Conservation (phyloP, 202 grass and related monocot species). For the Cymbopogon flexuosus region DNA sequence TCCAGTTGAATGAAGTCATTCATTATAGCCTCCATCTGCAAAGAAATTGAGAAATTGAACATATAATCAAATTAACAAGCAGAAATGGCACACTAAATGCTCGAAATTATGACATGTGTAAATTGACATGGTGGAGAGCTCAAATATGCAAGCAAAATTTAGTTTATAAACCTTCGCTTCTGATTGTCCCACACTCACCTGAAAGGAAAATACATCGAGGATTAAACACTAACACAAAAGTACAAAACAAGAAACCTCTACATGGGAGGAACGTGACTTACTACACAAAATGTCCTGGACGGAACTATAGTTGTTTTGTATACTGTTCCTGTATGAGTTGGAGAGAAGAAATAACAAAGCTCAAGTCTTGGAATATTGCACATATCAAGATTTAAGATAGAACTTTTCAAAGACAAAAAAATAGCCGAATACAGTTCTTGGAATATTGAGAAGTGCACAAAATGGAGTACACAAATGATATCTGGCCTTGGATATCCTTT, state of each 20-base stretch:
- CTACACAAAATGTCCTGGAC: constrained; percentile 94
- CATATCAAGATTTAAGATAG: not conserved
- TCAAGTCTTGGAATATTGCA: not conserved
- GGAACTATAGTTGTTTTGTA: constrained; percentile 90
- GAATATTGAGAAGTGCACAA: not conserved
- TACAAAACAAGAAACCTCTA: constrained; percentile 16
- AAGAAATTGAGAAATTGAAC: not conserved
- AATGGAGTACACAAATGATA: not conserved
- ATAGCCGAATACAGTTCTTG: not conserved
- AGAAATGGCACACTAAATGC: not conserved
- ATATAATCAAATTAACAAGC: not conserved
- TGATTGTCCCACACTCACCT: constrained; percentile 94
- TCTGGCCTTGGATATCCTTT: not conserved
- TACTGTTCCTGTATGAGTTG: constrained; percentile 66
- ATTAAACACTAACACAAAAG: constrained; percentile 25
- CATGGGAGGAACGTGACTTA: constrained; percentile 40
- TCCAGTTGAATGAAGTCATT: constrained; percentile 94
- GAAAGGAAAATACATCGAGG: constrained; percentile 24
- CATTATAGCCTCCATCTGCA: constrained; percentile 91
- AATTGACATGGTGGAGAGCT: constrained; percentile 19
- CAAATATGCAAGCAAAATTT: constrained; percentile 17
- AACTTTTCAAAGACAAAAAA: too few species aligned
- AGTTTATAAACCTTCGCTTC: constrained; percentile 80
- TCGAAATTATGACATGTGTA: not conserved
- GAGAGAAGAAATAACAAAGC: not conserved